Percentiles rank a stretch among this genome's conserved stretches.
phyloP scores from a whole-genome alignment of 352 stramenopile species.

The Halophytophthora polymorphica region DNA sequence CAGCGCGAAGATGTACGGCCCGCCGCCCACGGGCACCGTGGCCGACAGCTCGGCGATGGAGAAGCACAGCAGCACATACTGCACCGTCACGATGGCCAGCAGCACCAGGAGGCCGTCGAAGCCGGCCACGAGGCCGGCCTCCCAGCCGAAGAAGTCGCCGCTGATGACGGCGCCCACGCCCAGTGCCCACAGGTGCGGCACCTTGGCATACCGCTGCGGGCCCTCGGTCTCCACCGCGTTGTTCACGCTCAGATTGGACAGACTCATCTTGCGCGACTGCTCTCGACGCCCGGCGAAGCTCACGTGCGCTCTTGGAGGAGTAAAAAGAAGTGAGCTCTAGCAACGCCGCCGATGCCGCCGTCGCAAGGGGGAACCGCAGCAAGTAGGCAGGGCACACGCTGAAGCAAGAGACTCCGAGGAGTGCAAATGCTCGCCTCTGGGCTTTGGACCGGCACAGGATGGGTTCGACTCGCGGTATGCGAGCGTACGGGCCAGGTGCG shows the following conservation, averaged over 20 bases:
- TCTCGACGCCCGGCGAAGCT: too few species aligned
- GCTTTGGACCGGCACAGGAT: too few species aligned
- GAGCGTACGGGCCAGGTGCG: too few species aligned
- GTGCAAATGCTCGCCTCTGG: too few species aligned
- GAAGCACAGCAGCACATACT: constrained; percentile 63
- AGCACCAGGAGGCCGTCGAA: constrained; percentile 59
- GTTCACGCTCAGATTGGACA: constrained; percentile 26
- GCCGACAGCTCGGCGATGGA: constrained; percentile 61
- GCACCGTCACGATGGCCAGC: constrained; percentile 47
- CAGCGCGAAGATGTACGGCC: constrained; percentile 57
- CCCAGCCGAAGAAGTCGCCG: constrained; percentile 65
- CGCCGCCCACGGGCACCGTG: constrained; percentile 44
- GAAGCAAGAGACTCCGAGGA: too few species aligned
- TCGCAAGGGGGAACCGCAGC: too few species aligned
- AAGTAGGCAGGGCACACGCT: too few species aligned
- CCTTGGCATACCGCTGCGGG: constrained; percentile 47
- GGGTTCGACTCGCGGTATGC: too few species aligned
- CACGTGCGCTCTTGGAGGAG: too few species aligned
- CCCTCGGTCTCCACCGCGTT: constrained; percentile 11
- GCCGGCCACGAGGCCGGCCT: constrained; percentile 44
- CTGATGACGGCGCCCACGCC: constrained; percentile 60
- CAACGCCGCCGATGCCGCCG: too few species aligned
- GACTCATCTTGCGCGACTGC: too few species aligned
- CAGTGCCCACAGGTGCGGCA: constrained; percentile 53
- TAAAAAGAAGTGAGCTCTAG: too few species aligned